Base-by-base conservation (phyloP, 208 protist genomes). In the Phytomonas francai region DNA sequence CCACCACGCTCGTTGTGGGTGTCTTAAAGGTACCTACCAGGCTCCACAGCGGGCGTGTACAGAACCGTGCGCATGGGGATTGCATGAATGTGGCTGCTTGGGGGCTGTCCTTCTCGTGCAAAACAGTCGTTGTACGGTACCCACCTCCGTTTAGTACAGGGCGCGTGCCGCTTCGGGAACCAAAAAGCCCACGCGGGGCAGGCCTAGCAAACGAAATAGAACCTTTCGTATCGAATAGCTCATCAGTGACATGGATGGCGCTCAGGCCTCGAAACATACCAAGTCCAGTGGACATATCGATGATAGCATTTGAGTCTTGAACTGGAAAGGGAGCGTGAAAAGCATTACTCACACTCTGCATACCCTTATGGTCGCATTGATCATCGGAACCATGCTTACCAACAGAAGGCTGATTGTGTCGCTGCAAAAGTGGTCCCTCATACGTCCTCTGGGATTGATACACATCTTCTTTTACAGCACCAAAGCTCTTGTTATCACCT, bases 11-110 rank as follows among this genome's bases (percentile, higher is more conserved):
- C 49, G 71, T 69, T 42, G 92, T 72, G 22, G 67, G 71, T 22
- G 80, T 87, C 72, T 92, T 94, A 69, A 90, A 94, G 30, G 89
- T 91, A 3, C 89, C 89, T 19, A 95, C 79, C 29, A 95, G 78
- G 67, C 79, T 86, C 87, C 89, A 95, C 28, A 83, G 65, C 16
- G 89, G 89, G 3, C 67, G 82, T 33, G 79, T 75, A 73, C 86
- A 87, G 58, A 78, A 78, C 12, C 81, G 78, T 31, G 32, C 0
- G 12, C 27, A 19, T 39, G 32, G 30, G 2, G 34, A 36, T 25
- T 36, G 67, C 34, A 36, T 56, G 8, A 33, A 25, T 32, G n/a
- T 54, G 25, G 16, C 25, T 57, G 22, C 36, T 58, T 29, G 9
- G 63, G 16, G 11, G 42, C 5, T 58, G n/a, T 29, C 65, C 34